Base-by-base conservation (phyloP, 106 monocot genomes). In the Iris macrosiphon region DNA sequence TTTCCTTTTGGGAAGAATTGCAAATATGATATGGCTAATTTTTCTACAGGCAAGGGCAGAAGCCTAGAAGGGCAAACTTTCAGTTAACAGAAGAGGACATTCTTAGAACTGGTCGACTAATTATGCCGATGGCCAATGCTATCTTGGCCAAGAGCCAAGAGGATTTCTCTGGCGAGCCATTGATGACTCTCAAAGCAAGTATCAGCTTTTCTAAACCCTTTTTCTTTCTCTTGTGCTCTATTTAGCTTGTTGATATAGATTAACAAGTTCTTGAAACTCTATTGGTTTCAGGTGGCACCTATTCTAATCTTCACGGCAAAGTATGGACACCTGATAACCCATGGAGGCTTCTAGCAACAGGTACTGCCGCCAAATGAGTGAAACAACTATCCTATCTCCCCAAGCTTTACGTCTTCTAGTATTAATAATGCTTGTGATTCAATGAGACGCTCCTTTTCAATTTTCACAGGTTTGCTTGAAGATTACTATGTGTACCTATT, bases 131-230 rank as follows among this genome's bases (percentile, higher is more conserved):
- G 6, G 61, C 54, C 1, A 95, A 95, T 64, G 71, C 76, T 26
- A 71, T 52, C 16, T 69, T 89, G 18, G 75, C 62, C 3, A 74
- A 59, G 35, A 29, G 67, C 43, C 78, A 72, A 59, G 56, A 74
- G 33, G 35, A 85, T 25, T 95, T 95, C 79, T 89, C 79, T 7
- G 95, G 95, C 3, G 85, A 89, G 16, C 89, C 95, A 30, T 58
- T 72, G 61, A 95, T 73, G 82, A 95, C 95, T 72, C 84, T 95
- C 59, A 89, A 79, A 65, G 94, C 66, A 76, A 52, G 70, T 8
- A 16, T 57, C n/a, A n/a, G n/a, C n/a, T n/a, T n/a, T n/a, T n/a
- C n/a, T n/a, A n/a, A n/a, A n/a, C n/a, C n/a, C n/a, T n/a, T n/a
- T n/a, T n/a, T n/a, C n/a, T n/a, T n/a, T n/a, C n/a, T n/a, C n/a